These are phyloP conservation scores for Claviceps arundinis DNA, from an alignment of 2,329 filamentous ascomycete genomes.

Conservation along the genomic window DNA sequence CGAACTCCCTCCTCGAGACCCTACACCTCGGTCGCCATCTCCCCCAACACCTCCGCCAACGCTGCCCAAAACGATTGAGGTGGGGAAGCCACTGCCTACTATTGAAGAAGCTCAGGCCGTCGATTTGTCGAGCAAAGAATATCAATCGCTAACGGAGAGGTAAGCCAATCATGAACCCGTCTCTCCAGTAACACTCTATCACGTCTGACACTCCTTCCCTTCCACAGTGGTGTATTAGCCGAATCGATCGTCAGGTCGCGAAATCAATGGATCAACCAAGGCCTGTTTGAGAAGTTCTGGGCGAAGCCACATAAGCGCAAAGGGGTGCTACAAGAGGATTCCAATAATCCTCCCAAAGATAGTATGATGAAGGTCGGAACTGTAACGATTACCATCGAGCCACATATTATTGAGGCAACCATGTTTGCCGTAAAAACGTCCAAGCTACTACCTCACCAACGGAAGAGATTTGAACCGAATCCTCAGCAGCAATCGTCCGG, in stretches of 20 bases:
- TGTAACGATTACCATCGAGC: constrained; percentile 64
- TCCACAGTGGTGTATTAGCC: constrained; percentile 53
- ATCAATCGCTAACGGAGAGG: constrained; percentile 64
- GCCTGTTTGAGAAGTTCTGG: constrained; percentile 68
- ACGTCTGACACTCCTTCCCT: neutral
- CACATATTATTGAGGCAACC: constrained; percentile 64
- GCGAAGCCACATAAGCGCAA: constrained; percentile 58
- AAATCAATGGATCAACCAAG: constrained; percentile 57
- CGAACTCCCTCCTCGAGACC: constrained; percentile 21
- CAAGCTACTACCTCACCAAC: constrained; percentile 30
- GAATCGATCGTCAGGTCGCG: constrained; percentile 64
- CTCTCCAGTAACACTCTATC: neutral
- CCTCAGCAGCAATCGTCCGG: constrained; percentile 3
- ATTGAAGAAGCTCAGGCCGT: constrained; percentile 53
- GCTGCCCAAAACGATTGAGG: constrained; percentile 49
- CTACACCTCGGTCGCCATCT: constrained; percentile 15
- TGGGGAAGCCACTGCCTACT: constrained; percentile 58
- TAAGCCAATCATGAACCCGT: constrained; percentile 16
- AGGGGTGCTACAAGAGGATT: constrained; percentile 47
- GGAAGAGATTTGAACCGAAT: constrained; percentile 8
- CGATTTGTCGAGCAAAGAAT: constrained; percentile 50
- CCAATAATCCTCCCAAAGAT: constrained; percentile 55
- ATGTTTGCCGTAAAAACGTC: constrained; percentile 60
- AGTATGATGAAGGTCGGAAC: constrained; percentile 61
- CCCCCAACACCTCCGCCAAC: constrained; percentile 23